Base-by-base conservation (phyloP, 495 filamentous ascomycete genomes). In the Oleoguttula mirabilis region DNA sequence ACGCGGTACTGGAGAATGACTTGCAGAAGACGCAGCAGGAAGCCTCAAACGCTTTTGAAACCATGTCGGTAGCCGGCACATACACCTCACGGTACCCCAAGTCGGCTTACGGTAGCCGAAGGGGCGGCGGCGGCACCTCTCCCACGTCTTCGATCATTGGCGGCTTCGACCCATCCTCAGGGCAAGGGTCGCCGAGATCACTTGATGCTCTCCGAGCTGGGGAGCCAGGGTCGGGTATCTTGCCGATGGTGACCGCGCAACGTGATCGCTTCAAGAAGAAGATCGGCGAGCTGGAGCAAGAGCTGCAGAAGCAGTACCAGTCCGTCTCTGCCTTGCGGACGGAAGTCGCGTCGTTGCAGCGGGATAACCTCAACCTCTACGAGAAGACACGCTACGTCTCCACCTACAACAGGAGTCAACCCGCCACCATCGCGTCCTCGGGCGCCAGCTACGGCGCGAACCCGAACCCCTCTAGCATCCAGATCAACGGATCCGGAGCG, bases 231-330 rank as follows among this genome's bases (percentile, higher is more conserved):
- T 84, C 83, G 2, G 87, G 87, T 15, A 93, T 99, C 45, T 67
- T 99, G 20, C 90, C 92, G 20, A 99, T 99, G 90, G 80, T 99
- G 43, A 92, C 90, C 35, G 90, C 90, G 15, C 90, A 99, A 60
- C 79, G 90, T 46, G 90, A 99, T 61, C 83, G 90, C 31, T 99
- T 99, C 73, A 96, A 94, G 69, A 84, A 93, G 69, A 80, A 86
- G 51, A 96, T 93, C 46, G 62, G 78, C 1, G 84, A 96, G 56
- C 75, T 99, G 32, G 92, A 96, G 60, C 75, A 84, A 35, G 88
- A 96, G 53, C 69, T 96, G 15, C 84, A 84, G 5, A 86, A 90
- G 44, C 66, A 71, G 38, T 84, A 96, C 56, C 73, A 69, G 28
- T 80, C 76, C 0, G 79, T 96, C 20, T 87, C 88, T 17, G 80